Conservation (phyloP, 2,329 filamentous ascomycete genomes). For the Curvularia sp. region DNA sequence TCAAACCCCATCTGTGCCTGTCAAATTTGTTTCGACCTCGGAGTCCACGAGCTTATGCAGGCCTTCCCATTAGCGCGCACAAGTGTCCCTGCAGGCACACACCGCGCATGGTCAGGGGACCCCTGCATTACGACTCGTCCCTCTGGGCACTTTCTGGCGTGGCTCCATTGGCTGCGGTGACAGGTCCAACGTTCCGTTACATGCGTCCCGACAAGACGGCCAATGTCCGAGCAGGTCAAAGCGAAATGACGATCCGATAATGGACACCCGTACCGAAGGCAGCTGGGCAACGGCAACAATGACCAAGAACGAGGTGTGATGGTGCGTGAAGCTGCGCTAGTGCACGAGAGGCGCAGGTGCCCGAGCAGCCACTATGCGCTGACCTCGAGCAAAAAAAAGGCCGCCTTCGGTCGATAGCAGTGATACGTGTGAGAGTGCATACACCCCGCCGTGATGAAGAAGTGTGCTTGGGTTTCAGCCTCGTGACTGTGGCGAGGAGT, state of each 20-base stretch:
- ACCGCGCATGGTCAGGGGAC: conserved; percentile 25
- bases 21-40: conserved; percentile 43
- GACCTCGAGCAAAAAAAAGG: conserved; percentile 9
- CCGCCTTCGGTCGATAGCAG: conserved; percentile 18
- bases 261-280: conserved; percentile 23
- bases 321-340: conserved; percentile 28
- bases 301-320: conserved; percentile 16
- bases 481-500: conserved; percentile 32
- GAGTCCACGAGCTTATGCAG: conserved; percentile 43
- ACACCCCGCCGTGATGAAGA: conserved; percentile 23
- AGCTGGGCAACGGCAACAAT: conserved; percentile 15
- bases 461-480: conserved; percentile 41
- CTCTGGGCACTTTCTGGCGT: conserved; percentile 15
- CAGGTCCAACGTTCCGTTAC: conserved; percentile 27
- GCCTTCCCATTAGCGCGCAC: conserved; percentile 36
- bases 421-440: conserved; percentile 18
- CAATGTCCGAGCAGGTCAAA: conserved; percentile 33
- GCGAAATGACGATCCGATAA: conserved; percentile 34
- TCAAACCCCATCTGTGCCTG: conserved; percentile 34
- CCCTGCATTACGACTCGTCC: conserved; percentile 16
- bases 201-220: conserved; percentile 35
- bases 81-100: conserved; percentile 40
- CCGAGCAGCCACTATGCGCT: conserved; percentile 7
- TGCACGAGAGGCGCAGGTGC: conserved; percentile 14
- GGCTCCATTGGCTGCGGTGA: conserved; percentile 31